Percentiles rank a stretch among this genome's conserved stretches.
Evolutionary conservation across 495 filamentous ascomycete species (phyloP).

Genomic region (Podospora conica): DNA sequence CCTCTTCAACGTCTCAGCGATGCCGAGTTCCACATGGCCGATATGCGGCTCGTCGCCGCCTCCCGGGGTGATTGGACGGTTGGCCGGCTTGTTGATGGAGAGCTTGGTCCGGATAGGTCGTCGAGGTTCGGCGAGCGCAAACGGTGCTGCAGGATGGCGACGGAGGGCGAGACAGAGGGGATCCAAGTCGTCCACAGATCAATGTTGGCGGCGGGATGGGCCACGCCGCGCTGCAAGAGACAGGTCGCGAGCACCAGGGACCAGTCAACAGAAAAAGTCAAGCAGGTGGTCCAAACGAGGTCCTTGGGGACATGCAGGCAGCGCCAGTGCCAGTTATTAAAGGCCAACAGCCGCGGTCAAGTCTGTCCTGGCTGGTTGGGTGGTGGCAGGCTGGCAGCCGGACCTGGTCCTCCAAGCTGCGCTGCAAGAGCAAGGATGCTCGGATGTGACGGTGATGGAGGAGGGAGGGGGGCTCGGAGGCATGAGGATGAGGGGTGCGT

Average conservation of each 20-base stretch:
- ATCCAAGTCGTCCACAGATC: slow-evolving; percentile 12
- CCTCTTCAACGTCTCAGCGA: slow-evolving; percentile 22
- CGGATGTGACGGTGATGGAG: slow-evolving; percentile 34
- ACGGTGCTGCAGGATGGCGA: slow-evolving; percentile 10
- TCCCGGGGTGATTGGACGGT: not conserved
- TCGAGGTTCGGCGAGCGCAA: slow-evolving; percentile 4
- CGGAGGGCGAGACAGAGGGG: slow-evolving; percentile 11
- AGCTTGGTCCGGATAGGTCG: slow-evolving; percentile 5
- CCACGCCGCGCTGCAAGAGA: slow-evolving; percentile 18
- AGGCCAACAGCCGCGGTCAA: slow-evolving; percentile 13
- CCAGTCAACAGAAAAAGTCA: slow-evolving; percentile 21
- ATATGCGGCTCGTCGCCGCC: slow-evolving; percentile 21
- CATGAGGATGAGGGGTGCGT: slow-evolving; percentile 17
- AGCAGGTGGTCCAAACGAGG: slow-evolving; percentile 5
- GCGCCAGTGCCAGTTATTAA: slow-evolving; percentile 31
- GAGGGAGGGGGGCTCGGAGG: slow-evolving; percentile 21
- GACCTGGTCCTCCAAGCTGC: slow-evolving; percentile 7
- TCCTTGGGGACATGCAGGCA: slow-evolving; percentile 13
- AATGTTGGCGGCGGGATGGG: slow-evolving; percentile 16
- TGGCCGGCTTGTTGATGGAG: slow-evolving; percentile 9
- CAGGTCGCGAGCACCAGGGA: slow-evolving; percentile 11
- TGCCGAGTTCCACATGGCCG: slow-evolving; percentile 31
- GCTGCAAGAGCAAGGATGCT: slow-evolving; percentile 30
- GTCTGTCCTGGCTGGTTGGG: no score
- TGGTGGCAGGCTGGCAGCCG: slow-evolving; percentile 5